These are phyloP conservation scores for Mrakiaceae sp. DNA, from an alignment of 1,284 basidiomycete species.

Conservation along the genomic window DNA sequence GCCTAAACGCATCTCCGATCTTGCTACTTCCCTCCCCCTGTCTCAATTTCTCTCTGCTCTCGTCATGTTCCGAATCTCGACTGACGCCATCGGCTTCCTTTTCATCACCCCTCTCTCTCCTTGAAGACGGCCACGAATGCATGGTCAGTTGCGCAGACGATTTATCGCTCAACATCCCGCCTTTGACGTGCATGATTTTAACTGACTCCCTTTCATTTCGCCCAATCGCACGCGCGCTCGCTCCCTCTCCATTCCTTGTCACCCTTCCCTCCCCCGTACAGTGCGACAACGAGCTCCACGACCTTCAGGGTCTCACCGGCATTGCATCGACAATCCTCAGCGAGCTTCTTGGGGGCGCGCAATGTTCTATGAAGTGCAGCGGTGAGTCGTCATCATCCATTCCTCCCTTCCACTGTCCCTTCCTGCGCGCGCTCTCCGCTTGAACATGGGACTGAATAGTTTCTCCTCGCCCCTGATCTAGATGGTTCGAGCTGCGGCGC, in stretches of 20 bases:
- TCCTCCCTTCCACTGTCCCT: background rate
- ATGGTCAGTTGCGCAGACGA: background rate
- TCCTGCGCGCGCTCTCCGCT: background rate
- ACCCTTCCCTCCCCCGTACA: background rate
- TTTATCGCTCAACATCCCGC: background rate
- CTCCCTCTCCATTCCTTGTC: background rate
- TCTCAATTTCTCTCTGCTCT: background rate
- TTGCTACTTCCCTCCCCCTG: background rate
- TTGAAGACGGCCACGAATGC: too few species aligned
- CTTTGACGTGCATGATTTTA: background rate
- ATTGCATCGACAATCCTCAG: background rate
- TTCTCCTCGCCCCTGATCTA: background rate
- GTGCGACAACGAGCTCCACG: background rate
- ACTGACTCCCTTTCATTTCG: background rate
- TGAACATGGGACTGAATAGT: background rate
- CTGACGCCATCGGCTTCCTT: background rate
- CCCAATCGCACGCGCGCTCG: background rate
- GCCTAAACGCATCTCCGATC: background rate
- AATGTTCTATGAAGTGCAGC: background rate
- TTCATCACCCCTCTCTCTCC: too few species aligned
- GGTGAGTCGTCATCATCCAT: background rate
- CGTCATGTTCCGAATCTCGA: background rate
- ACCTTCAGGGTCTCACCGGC: background rate
- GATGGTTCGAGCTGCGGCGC: slow-evolving; percentile 14
- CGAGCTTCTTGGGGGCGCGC: background rate